Evolutionary conservation across 2,329 filamentous ascomycete species (phyloP).

Genomic region (Fusarium sp.): DNA sequence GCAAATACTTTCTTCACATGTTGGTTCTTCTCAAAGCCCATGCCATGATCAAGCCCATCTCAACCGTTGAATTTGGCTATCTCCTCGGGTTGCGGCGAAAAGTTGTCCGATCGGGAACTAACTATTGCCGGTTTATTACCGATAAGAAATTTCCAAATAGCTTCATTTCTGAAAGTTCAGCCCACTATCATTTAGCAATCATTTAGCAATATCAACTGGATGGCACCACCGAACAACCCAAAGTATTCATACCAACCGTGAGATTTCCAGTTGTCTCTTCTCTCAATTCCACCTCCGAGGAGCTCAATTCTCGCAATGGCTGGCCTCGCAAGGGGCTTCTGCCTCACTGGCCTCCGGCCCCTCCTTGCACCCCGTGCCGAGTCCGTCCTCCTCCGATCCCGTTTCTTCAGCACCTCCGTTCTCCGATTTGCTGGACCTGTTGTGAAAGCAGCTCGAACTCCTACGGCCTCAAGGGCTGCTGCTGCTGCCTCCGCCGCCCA

Average conservation of each 20-base stretch:
- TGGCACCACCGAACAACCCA: conserved; percentile 12
- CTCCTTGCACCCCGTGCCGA: conserved; percentile 39
- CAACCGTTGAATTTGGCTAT: not conserved
- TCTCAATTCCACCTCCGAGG: not conserved
- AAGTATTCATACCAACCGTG: not conserved
- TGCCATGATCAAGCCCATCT: not conserved
- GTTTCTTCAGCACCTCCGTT: conserved; percentile 47
- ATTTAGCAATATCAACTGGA: conserved; percentile 12
- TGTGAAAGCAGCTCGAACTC: conserved; percentile 28
- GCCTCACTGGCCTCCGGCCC: conserved; percentile 43
- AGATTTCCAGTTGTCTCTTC: not conserved
- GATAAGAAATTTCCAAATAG: conserved; percentile 29
- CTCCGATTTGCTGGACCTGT: conserved; percentile 31
- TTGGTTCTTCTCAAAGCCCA: not conserved
- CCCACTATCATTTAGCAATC: conserved; percentile 7
- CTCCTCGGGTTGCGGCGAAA: conserved; percentile 23
- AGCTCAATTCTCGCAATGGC: conserved; percentile 41
- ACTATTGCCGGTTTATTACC: conserved; percentile 29
- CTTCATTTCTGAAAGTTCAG: conserved; percentile 29
- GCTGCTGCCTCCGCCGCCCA: conserved; percentile 23
- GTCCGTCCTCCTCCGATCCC: conserved; percentile 36
- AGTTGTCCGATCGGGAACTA: conserved; percentile 31
- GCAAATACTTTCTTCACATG: too few species aligned
- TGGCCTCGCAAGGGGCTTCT: conserved; percentile 46
- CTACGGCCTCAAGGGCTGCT: conserved; percentile 13